Evolutionary conservation across 805 yeast species (phyloP), one percentile per base, ranked within the genome.

Genomic region (Candida tibetensis): DNA sequence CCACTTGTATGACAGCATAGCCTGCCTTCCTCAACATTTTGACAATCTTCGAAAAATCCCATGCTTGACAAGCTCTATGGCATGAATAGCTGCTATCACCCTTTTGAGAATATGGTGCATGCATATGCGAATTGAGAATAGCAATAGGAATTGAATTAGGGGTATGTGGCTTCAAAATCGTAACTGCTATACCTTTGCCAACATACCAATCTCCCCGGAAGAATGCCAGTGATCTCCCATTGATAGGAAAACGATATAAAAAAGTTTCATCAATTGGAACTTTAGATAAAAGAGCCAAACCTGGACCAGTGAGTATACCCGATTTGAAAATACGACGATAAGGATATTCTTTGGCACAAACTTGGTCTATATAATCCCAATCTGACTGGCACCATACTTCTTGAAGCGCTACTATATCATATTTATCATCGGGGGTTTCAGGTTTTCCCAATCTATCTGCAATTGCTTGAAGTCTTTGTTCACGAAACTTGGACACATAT

Each of bases 141-240:
- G 95, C 97, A 28, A 93, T 64, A 4, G 82, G 83, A 4, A 70
- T 56, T 2, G 73, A 65, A 13, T 64, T 66, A 0, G 70, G 62
- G 13, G 55, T 51, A 2, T 76, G 62, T 4, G 85, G 82, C 39
- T 66, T 66, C 29, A 93, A 64, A 12, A 62, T 41, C 0, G 95
- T 84, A 3, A 88, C 79, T 1, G 95, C 84, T 14, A 88, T 77
- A 6, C 91, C 76, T 57, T 93, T 93, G 6, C 99, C 99, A 16
- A 93, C 99, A 48, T 77, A 87, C 96, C 97, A 93, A 58, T 93
- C 99, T 26, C 99, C 99, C 41, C 98, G 69, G 66, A 78, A 83
- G 46, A 93, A 82, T 0, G 99, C 99, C 29, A 88, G 79, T 2
- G 98, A 95, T 36, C 96, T 70, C 2, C 99, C 99, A 58, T 91